These are phyloP conservation scores for Salix exigua DNA, from an alignment of 345 rosid genomes.

Conservation along the genomic window DNA sequence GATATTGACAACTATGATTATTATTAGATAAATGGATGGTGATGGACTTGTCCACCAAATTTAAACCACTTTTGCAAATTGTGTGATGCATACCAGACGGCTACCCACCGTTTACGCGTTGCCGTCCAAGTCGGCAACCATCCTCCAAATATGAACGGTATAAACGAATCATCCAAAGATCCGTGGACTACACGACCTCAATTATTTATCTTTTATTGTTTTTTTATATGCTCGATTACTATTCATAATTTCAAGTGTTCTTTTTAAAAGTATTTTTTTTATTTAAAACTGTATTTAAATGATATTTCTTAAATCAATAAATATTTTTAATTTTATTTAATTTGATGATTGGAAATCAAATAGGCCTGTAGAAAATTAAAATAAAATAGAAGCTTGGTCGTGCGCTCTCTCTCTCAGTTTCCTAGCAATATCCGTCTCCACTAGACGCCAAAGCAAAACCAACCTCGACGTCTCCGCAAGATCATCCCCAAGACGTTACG, in stretches of 20 bases:
- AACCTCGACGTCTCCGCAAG: not conserved
- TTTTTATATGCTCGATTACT: no score
- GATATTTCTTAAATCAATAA: not conserved
- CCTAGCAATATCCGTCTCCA: not conserved
- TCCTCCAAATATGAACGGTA: not conserved
- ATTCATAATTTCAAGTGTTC: no score
- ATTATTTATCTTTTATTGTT: not conserved
- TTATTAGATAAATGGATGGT: not conserved
- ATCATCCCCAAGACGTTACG: not conserved
- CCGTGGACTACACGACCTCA: not conserved
- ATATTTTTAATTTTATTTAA: not conserved
- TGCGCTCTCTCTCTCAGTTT: not conserved
- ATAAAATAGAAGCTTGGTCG: not conserved
- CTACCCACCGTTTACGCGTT: constrained; percentile 4
- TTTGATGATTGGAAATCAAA: not conserved
- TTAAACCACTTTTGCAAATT: not conserved
- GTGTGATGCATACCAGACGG: not conserved
- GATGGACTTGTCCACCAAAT: not conserved
- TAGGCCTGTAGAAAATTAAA: not conserved
- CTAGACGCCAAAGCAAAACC: not conserved
- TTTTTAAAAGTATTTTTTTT: no score
- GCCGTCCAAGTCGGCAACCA: not conserved
- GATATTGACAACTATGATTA: no score
- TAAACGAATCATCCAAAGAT: not conserved
- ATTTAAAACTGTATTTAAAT: no score